Base-by-base conservation (phyloP, 2,329 filamentous ascomycete species). In the Colletotrichum musae region DNA sequence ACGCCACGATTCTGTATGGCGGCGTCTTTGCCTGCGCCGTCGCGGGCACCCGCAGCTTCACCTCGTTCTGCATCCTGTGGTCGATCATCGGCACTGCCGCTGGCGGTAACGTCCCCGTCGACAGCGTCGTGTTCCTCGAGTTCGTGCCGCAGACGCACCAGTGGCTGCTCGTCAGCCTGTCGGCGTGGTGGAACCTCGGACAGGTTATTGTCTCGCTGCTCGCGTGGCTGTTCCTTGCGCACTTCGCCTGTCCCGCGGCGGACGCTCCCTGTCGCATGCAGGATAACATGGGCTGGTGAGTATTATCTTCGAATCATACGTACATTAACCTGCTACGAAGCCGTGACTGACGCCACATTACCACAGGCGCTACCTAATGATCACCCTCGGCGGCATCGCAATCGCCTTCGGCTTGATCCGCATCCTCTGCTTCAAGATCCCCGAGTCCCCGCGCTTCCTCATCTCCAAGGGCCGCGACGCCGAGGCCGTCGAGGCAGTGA, bases 1-100 rank as follows among this genome's bases (percentile, higher is more conserved):
- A 85, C 62, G 75, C 73, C 0, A 85, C 84, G 0, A 77, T 85
- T 1, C 73, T 85, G 4, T 75, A 84, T 5, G 80, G 80, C 0
- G 82, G 82, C 0, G 80, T 90, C 2, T 91, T 91, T 71, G 90
- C 86, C 0, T 81, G 89, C 18, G 80, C 87, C 0, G 87, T 86
- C 4, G 89, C 88, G 0, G 86, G 87, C 0, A 84, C 86, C 0
- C 86, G 85, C 2, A 89, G 85, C 70, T 92, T 91, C 67, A 84
- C 84, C 1, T 85, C 86, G 0, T 84, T 90, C 39, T 87, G 85
- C 6, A 77, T 80, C 2, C 86, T 91, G 66, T 88, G 87, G 16
- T 87, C 88, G 9, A 77, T 87, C 45, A 77, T 83, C 6, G 82
- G 81, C 7, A 79, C 78, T 1, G 81, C 77, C 1, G 82, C 80